Conservation (phyloP, 2,329 filamentous ascomycete species). For the Alternaria panax region DNA sequence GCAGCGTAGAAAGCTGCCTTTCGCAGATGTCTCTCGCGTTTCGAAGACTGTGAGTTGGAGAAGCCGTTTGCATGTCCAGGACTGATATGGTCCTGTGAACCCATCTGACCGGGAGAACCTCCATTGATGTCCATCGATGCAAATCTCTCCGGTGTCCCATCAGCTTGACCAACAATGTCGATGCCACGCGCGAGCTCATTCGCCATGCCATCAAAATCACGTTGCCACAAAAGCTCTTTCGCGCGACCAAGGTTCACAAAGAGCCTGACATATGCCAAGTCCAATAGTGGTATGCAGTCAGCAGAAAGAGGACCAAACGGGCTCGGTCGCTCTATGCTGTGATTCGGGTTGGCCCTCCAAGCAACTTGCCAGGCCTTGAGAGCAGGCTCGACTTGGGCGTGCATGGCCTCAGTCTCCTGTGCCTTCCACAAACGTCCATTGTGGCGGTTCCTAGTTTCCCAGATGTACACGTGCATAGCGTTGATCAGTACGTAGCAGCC, state of each 20-base stretch:
- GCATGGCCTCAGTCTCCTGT: slow-evolving; percentile 94
- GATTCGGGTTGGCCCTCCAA: slow-evolving; percentile 85
- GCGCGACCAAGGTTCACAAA: slow-evolving; percentile 92
- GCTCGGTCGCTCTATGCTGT: slow-evolving; percentile 84
- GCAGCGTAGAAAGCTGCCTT: slow-evolving; percentile 96
- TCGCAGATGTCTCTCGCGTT: slow-evolving; percentile 84
- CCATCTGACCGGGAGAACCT: slow-evolving; percentile 33
- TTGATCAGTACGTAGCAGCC: slow-evolving; percentile 92
- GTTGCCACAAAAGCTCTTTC: slow-evolving; percentile 92
- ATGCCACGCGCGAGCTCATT: slow-evolving; percentile 81
- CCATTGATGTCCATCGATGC: slow-evolving; percentile 43
- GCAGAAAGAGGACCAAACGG: slow-evolving; percentile 86
- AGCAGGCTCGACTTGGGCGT: slow-evolving; percentile 91
- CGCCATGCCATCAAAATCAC: slow-evolving; percentile 91
- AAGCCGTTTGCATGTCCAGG: slow-evolving; percentile 43
- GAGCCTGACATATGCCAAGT: slow-evolving; percentile 88
- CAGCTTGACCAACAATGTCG: slow-evolving; percentile 77
- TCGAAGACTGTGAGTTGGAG: slow-evolving; percentile 62
- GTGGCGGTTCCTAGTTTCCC: slow-evolving; percentile 93
- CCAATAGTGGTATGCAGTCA: slow-evolving; percentile 88
- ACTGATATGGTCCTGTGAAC: slow-evolving; percentile 36
- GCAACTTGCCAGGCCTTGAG: slow-evolving; percentile 93
- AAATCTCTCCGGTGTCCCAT: slow-evolving; percentile 63
- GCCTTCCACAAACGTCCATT: slow-evolving; percentile 88
- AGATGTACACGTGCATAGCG: slow-evolving; percentile 96